phyloP scores from a whole-genome alignment of 495 filamentous ascomycete species.

The Oleoguttula mirabilis region DNA sequence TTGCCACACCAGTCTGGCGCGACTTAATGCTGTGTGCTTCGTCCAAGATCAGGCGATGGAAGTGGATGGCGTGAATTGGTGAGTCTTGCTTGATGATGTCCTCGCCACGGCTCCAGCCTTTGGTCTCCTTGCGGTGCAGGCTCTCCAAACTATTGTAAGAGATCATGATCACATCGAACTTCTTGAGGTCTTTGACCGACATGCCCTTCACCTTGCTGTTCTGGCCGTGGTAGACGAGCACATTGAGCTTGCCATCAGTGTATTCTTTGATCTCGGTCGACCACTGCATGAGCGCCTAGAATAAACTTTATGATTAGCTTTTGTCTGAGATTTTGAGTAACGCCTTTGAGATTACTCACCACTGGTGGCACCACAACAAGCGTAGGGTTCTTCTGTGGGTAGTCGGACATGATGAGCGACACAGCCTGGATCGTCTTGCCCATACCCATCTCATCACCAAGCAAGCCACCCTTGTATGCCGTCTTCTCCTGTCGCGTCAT shows the following conservation, averaged over 20 bases:
- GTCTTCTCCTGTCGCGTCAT: conserved; percentile 81
- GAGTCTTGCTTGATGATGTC: conserved; percentile 70
- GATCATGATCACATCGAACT: conserved; percentile 88
- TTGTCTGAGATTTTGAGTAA: no score
- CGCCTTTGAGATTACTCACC: no score
- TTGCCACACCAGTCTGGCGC: conserved; percentile 77
- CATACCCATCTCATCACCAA: conserved; percentile 97
- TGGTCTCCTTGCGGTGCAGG: conserved; percentile 80
- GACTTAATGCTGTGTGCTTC: conserved; percentile 95
- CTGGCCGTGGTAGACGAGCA: conserved; percentile 78
- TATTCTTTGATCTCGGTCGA: conserved; percentile 84
- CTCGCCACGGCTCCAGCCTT: conserved; percentile 72
- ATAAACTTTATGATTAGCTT: no score
- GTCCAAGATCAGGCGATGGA: conserved; percentile 85
- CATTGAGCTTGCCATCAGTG: conserved; percentile 77
- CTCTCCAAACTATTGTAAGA: conserved; percentile 87
- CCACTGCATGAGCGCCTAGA: conserved; percentile 98
- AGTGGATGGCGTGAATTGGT: conserved; percentile 72
- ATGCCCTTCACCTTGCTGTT: conserved; percentile 70
- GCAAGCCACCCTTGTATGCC: conserved; percentile 71
- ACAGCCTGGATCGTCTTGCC: conserved; percentile 98
- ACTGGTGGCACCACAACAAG: conserved; percentile 89
- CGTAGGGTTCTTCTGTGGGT: conserved; percentile 65
- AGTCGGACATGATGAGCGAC: conserved; percentile 94
- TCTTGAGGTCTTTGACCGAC: conserved; percentile 56